Conservation (phyloP, 768 basidiomycete species). For the Tylopilus balloui region DNA sequence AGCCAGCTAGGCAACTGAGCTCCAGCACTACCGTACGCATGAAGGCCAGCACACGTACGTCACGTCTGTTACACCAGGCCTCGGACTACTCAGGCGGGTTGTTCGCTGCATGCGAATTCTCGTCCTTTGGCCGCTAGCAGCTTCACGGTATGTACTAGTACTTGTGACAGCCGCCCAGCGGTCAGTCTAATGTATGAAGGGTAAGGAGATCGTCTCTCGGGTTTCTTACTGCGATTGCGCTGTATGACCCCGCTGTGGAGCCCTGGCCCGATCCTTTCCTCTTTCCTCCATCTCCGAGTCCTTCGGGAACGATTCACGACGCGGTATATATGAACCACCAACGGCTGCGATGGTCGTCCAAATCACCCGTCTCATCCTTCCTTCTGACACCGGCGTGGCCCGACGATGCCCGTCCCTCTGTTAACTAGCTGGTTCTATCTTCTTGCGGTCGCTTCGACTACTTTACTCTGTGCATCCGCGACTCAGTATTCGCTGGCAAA, state of each 20-base stretch:
- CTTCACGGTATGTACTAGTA: too few species aligned
- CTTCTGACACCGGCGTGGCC: background rate
- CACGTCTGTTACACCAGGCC: too few species aligned
- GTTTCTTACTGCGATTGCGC: background rate
- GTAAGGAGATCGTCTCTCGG: background rate
- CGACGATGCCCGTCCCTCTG: constrained; percentile 8
- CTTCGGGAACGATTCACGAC: background rate
- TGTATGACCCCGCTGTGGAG: background rate
- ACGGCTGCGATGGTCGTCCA: background rate
- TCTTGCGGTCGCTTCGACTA: constrained; percentile 7
- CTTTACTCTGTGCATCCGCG: constrained; percentile 16
- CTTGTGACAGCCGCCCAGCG: background rate
- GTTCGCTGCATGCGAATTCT: too few species aligned
- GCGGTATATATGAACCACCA: constrained; percentile 10
- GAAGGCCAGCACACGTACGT: too few species aligned
- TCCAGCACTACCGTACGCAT: too few species aligned
- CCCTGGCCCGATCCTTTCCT: background rate
- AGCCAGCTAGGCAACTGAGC: too few species aligned
- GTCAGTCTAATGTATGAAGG: background rate
- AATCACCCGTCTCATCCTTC: background rate
- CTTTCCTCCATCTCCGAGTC: background rate
- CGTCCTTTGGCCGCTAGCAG: too few species aligned
- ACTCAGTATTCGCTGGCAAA: constrained; percentile 49
- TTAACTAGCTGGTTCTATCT: constrained; percentile 1
- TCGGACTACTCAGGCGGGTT: too few species aligned